Percentiles rank a stretch among this genome's conserved stretches.
Conservation (phyloP, 768 basidiomycete species). For the Lentinula sp. region DNA sequence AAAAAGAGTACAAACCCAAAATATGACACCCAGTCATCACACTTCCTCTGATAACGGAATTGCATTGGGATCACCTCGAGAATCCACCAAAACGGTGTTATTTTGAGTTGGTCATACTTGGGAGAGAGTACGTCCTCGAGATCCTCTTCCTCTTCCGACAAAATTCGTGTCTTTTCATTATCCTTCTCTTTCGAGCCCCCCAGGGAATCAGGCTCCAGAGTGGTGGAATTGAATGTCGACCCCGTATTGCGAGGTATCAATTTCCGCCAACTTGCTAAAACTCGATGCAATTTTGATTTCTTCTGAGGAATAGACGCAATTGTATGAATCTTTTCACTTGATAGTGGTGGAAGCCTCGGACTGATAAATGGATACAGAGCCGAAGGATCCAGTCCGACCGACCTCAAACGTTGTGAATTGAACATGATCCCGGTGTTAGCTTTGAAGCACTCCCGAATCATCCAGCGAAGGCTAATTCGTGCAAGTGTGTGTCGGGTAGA, state of each 20-base stretch:
- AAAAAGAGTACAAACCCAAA: slow-evolving; percentile 7
- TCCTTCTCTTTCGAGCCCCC: neutral
- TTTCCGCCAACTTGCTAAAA: neutral
- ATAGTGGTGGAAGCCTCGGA: slow-evolving; percentile 17
- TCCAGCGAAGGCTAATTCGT: slow-evolving; percentile 56
- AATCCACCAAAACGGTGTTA: slow-evolving; percentile 56
- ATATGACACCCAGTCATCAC: slow-evolving; percentile 22
- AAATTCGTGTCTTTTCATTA: slow-evolving; percentile 4
- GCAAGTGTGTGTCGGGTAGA: slow-evolving; percentile 30
- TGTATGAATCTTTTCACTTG: slow-evolving; percentile 9
- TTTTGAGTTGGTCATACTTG: slow-evolving; percentile 52
- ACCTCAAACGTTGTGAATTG: slow-evolving; percentile 32
- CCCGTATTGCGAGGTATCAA: neutral
- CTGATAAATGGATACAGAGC: slow-evolving; percentile 37
- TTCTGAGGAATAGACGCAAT: slow-evolving; percentile 17
- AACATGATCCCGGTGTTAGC: slow-evolving; percentile 55
- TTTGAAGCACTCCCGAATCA: slow-evolving; percentile 63
- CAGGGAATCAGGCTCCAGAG: neutral
- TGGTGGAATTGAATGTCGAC: neutral
- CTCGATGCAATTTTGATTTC: neutral
- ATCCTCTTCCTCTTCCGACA: slow-evolving; percentile 60
- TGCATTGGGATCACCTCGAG: slow-evolving; percentile 51
- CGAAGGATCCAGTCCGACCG: slow-evolving; percentile 40
- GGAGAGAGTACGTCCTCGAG: slow-evolving; percentile 50
- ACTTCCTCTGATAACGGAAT: slow-evolving; percentile 28